Evolutionary conservation across 306 rosid genomes (phyloP).

Genomic region (Sicyos edulis): DNA sequence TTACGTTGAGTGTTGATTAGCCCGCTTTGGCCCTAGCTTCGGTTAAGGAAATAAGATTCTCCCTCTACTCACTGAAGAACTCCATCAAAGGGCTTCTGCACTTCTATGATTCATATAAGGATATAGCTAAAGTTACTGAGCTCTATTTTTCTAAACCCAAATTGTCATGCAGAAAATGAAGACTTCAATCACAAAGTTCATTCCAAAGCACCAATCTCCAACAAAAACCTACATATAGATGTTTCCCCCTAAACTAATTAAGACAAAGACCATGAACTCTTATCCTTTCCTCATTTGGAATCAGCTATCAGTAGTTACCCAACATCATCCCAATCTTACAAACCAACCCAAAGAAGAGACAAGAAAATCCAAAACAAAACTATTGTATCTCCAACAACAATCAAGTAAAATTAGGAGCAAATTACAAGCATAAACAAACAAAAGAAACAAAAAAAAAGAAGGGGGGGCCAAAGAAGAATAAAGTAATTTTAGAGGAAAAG

Average conservation of each 20-base stretch:
- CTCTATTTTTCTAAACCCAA: neutral
- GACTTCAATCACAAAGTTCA: neutral
- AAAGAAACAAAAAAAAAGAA: neutral
- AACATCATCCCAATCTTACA: conserved; percentile 1
- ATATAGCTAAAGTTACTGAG: neutral
- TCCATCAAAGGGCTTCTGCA: neutral
- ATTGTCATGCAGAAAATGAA: conserved; percentile 4
- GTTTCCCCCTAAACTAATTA: neutral
- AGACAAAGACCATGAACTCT: neutral
- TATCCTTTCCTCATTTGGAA: neutral
- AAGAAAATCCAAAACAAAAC: neutral
- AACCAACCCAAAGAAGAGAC: conserved; percentile 8
- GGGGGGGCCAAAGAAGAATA: neutral
- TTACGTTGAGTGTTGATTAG: no score
- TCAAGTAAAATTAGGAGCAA: neutral
- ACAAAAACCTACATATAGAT: neutral
- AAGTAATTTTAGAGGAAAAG: conserved; percentile 5
- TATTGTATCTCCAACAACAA: neutral
- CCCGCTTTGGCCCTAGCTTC: no score
- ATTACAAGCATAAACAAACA: neutral
- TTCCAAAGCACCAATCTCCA: neutral
- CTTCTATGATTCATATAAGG: neutral
- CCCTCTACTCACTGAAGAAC: neutral
- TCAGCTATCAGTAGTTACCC: neutral
- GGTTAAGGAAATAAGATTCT: neutral